Evolutionary conservation across 2,329 filamentous ascomycete genomes (phyloP), one percentile per base, ranked within the genome.

Genomic region (Ophiocordyceps camponoti-floridani): DNA sequence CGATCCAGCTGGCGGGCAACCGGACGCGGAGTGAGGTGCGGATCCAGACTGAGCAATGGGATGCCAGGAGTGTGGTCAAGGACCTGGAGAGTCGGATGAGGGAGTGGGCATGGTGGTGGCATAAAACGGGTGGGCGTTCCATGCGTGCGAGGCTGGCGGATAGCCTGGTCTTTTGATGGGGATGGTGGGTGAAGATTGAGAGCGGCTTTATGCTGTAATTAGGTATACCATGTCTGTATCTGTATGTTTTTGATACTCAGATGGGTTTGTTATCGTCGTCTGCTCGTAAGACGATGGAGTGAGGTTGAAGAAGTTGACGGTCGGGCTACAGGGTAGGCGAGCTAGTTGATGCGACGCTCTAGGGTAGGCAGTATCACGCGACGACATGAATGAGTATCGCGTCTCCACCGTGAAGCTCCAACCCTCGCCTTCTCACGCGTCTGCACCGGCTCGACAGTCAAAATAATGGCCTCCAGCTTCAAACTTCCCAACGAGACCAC

Each of bases 401-500:
- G 30, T 33, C 30, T 33, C 30, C 3, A 10, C 7, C 9, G 9
- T 33, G 10, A 14, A 33, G 30, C 30, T 5, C 23, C 23, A 5
- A 23, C 23, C 23, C 3, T 8, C 30, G 8, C 7, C 30, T 4
- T 7, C 30, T 23, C 23, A 23, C 23, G 23, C 23, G 23, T 23
- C 23, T n/a, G n/a, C n/a, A n/a, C n/a, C n/a, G n/a, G n/a, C n/a
- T 23, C 23, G 5, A 23, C 23, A 23, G 23, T 3, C 23, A 23
- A 3, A 23, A 5, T n/a, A 35, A 66, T 66, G 62, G 48, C 54
- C 2, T 54, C 62, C 6, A 54, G 70, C 14, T 76, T 77, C 53
- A 56, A 64, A 46, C 62, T 73, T 13, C 73, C 73, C 2, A 68
- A 72, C 43, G 73, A 77, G 52, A 55, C 65, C 33, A 50, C 73